These are phyloP conservation scores for Coemansia sp. DNA, from an alignment of 192 early-diverging fungal species.

Conservation along the genomic window DNA sequence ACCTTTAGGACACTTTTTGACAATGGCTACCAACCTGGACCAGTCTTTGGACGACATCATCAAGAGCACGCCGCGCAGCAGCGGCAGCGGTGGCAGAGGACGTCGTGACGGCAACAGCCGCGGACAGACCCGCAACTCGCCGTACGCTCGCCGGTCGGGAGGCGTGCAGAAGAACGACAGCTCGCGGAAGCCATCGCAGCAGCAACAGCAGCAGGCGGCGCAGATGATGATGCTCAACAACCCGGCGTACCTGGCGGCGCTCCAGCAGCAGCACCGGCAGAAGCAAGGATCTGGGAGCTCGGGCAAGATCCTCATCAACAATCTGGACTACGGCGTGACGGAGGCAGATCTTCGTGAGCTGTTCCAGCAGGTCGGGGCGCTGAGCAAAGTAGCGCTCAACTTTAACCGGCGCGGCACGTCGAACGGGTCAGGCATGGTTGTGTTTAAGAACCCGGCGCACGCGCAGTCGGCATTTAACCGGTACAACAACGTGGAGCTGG, in stretches of 20 bases:
- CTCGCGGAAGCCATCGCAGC: neutral
- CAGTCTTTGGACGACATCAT: constrained; percentile 54
- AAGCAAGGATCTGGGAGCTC: constrained; percentile 9
- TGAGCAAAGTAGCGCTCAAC: constrained; percentile 30
- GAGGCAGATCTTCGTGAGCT: constrained; percentile 43
- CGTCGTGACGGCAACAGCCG: constrained; percentile 20
- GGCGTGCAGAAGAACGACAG: constrained; percentile 37
- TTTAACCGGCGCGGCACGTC: constrained; percentile 43
- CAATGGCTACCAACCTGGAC: constrained; percentile 51
- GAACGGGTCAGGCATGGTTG: constrained; percentile 40
- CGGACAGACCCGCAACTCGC: constrained; percentile 42
- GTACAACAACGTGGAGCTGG: constrained; percentile 45
- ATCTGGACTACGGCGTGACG: constrained; percentile 50
- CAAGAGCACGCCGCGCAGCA: constrained; percentile 25
- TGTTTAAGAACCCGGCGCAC: constrained; percentile 39
- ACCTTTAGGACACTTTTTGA: neutral
- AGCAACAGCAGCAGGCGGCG: constrained; percentile 20
- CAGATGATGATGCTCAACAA: constrained; percentile 49
- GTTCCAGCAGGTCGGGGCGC: constrained; percentile 42
- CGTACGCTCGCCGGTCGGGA: constrained; percentile 39
- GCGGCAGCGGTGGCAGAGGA: constrained; percentile 5
- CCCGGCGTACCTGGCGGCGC: constrained; percentile 28
- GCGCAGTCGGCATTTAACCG: constrained; percentile 30
- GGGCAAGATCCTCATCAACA: constrained; percentile 47
- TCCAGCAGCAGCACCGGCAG: constrained; percentile 24